These are phyloP conservation scores for Fistulinella prunicolor DNA, from an alignment of 768 basidiomycete species.

Conservation along the genomic window DNA sequence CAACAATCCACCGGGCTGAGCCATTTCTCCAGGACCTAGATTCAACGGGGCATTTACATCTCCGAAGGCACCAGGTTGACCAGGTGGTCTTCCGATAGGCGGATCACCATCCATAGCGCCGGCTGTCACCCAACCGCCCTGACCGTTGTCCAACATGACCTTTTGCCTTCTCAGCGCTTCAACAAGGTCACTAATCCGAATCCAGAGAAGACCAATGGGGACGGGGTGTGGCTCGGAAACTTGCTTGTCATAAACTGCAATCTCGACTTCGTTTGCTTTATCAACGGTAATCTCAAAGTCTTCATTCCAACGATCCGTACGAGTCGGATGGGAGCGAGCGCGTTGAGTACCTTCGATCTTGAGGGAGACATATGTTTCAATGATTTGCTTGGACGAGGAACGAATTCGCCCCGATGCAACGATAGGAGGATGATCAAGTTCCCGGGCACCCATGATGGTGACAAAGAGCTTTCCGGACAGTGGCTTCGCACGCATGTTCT, in stretches of 20 bases:
- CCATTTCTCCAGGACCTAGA: constrained; percentile 30
- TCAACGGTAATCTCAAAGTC: constrained; percentile 95
- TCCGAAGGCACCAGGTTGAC: constrained; percentile 48
- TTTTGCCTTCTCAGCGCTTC: constrained; percentile 92
- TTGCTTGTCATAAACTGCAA: constrained; percentile 92
- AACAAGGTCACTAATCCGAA: constrained; percentile 89
- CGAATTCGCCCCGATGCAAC: constrained; percentile 56
- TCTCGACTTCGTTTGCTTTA: constrained; percentile 98
- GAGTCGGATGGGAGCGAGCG: constrained; percentile 87
- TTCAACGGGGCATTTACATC: constrained; percentile 42
- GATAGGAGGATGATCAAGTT: constrained; percentile 92
- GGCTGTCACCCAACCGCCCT: constrained; percentile 95
- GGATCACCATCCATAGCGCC: constrained; percentile 76
- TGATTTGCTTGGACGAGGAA: constrained; percentile 71
- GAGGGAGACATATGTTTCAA: constrained; percentile 88
- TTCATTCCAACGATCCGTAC: constrained; percentile 97
- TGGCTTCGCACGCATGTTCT: constrained; percentile 90
- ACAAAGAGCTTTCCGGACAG: constrained; percentile 90
- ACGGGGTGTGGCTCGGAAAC: constrained; percentile 74
- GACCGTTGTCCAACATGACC: constrained; percentile 80
- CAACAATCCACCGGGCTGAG: constrained; percentile 30
- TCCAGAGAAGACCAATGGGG: constrained; percentile 94
- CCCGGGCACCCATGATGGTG: constrained; percentile 84
- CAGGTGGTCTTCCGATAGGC: constrained; percentile 44
- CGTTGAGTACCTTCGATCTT: constrained; percentile 95